Base-by-base conservation (phyloP, 2,329 filamentous ascomycete species). In the Claviceps pusilla region DNA sequence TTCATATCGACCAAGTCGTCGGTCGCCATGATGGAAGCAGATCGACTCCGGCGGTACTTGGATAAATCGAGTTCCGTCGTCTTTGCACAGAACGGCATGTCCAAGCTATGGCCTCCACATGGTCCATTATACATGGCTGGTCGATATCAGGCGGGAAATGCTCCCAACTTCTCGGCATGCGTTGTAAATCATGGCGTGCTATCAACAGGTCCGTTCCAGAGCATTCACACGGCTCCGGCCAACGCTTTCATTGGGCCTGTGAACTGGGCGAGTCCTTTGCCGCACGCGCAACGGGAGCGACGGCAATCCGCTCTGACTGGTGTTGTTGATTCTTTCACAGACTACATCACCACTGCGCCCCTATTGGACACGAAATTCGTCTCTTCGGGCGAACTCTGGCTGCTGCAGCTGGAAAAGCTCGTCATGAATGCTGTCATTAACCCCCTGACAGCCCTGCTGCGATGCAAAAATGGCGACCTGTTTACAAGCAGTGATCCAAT, bases 41-140 rank as follows among this genome's bases (percentile, higher is more conserved):
- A 76, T 52, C 65, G 72, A 19, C 68, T 95, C 14, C 72, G 78
- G 7, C 69, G 78, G 1, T 79, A 95, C 52, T 76, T 83, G 2
- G 76, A 81, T 58, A 67, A 71, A 3, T 68, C 75, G 3, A 87
- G 83, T n/a, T 86, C 87, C 0, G 79, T 96, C n/a, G 75, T 85
- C 12, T 87, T 96, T 62, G 71, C 88, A 29, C 90, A 96, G 62
- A 95, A 95, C 62, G 91, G 91, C 49, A 86, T 96, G 80, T 89
- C 87, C 37, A 75, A 73, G 59, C 65, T 79, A 16, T 80, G 77
- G 77, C 76, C 77, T 29, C 77, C 77, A 7, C 64, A 73, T 51
- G 76, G 76, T 3, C 59, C 61, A 4, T 56, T 63, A 1, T 80
- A 79, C 61, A 65, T 66, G 41, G 58, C 61, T 2, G 62, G 68